phyloP scores from a whole-genome alignment of 2,329 filamentous ascomycete species.

The Paecilomyces fulvus region DNA sequence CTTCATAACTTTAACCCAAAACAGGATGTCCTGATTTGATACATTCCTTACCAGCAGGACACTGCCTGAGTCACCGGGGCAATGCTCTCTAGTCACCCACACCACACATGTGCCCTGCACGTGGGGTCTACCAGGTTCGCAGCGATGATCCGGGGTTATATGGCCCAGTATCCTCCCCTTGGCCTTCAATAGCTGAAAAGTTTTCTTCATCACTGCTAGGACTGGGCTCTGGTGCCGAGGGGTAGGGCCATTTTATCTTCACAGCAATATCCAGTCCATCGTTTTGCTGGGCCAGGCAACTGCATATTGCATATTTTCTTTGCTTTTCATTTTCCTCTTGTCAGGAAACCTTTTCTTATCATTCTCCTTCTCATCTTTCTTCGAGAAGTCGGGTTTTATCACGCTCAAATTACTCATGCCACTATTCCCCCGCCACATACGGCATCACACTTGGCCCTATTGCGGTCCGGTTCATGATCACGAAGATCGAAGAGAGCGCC shows the following conservation, averaged over 20 bases:
- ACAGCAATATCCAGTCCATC: background rate
- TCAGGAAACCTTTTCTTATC: background rate
- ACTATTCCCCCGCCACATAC: conserved; percentile 18
- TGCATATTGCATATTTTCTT: background rate
- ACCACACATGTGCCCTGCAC: conserved; percentile 1
- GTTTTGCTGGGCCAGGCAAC: background rate
- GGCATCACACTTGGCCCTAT: conserved; percentile 31
- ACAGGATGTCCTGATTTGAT: background rate
- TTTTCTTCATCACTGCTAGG: background rate
- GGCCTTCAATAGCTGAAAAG: background rate
- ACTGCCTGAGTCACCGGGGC: conserved; percentile 2
- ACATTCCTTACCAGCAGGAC: conserved; percentile 1
- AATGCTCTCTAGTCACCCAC: background rate
- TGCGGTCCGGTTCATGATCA: conserved; percentile 18
- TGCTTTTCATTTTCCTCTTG: background rate
- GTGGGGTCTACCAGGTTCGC: background rate
- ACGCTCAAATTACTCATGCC: conserved; percentile 13
- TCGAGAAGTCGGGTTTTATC: background rate
- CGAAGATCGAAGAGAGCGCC: conserved; percentile 12
- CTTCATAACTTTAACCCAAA: background rate
- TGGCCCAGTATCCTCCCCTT: background rate
- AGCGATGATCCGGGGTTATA: background rate
- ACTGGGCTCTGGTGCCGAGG: background rate
- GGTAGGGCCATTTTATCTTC: background rate
- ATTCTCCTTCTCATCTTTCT: background rate